Base-by-base conservation (phyloP, 306 rosid species). In the Cucurbita moschata region DNA sequence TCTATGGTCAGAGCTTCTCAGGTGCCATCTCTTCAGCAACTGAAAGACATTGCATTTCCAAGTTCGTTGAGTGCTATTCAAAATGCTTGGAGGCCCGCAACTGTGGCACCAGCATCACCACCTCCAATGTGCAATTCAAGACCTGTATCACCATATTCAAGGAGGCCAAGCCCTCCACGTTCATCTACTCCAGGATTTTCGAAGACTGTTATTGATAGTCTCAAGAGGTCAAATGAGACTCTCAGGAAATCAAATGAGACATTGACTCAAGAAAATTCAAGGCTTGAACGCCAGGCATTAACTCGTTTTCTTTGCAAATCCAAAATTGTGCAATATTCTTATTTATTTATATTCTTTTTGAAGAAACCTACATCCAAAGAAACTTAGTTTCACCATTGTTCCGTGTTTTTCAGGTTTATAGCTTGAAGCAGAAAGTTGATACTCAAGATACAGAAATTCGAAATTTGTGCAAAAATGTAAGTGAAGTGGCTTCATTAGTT, bases 141-240 rank as follows among this genome's bases (percentile, higher is more conserved):
- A 79, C 61, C 96, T 63, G 47, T 80, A 61, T 86, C 96, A 57
- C 96, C 96, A 0, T 88, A 82, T 75, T 39, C 91, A 66, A 86
- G 85, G 80, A 85, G 82, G 81, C 96, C 89, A 49, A 95, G 99
- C 87, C 96, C 96, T 55, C 92, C 96, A 9, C 89, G 89, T 12
- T 83, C 88, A 69, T 37, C 73, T 21, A 80, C 88, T 79, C 96
- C 96, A 16, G 85, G 86, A 80, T 89, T 89, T 77, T 95, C 97
- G 26, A 89, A 80, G 85, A 87, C 93, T 76, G 83, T 95, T 60
- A 85, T 95, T 40, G 99, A 95, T 35, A 86, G 82, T 81, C 86
- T 95, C 46, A 91, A 73, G 88, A 89, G 78, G 81, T 85, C 44
- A 5, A 40, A 40, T 38, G 98, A 94, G 26, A 87, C 81, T 86